phyloP scores from a whole-genome alignment of 208 protist species.

The Porcisia deanei region DNA sequence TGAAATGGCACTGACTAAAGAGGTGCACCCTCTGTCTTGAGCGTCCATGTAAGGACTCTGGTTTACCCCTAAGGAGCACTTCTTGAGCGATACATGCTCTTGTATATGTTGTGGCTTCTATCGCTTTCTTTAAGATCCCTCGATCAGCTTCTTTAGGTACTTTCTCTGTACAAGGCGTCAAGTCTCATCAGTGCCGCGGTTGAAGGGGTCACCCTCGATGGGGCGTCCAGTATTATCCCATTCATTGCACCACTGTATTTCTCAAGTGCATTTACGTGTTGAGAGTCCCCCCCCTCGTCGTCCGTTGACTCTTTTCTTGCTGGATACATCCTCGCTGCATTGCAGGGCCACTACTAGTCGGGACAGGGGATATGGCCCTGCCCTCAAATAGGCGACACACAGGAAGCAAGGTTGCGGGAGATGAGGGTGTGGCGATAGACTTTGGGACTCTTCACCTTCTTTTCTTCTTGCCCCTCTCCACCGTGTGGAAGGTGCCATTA shows the following conservation, averaged over 20 bases:
- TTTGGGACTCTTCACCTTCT: neutral
- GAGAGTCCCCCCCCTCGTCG: neutral
- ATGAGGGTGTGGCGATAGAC: too few species aligned
- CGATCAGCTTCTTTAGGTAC: neutral
- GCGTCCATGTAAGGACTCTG: neutral
- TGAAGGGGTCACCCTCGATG: neutral
- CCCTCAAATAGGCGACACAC: neutral
- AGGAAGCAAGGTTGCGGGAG: neutral
- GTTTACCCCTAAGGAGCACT: neutral
- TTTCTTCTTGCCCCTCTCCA: neutral
- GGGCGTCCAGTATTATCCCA: neutral
- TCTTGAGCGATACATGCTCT: neutral
- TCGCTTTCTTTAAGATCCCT: neutral
- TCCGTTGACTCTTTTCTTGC: neutral
- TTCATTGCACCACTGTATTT: neutral
- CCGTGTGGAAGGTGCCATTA: too few species aligned
- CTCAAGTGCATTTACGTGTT: neutral
- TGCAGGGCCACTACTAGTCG: neutral
- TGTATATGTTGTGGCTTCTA: neutral
- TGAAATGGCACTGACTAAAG: constrained; percentile 50
- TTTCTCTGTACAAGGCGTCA: neutral
- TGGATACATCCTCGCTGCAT: neutral
- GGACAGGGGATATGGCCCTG: neutral
- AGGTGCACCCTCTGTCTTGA: constrained; percentile 7
- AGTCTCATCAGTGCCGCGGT: neutral